These are phyloP conservation scores for Taphrina flavorubra DNA, from an alignment of 1,139 yeast species.

Conservation along the genomic window DNA sequence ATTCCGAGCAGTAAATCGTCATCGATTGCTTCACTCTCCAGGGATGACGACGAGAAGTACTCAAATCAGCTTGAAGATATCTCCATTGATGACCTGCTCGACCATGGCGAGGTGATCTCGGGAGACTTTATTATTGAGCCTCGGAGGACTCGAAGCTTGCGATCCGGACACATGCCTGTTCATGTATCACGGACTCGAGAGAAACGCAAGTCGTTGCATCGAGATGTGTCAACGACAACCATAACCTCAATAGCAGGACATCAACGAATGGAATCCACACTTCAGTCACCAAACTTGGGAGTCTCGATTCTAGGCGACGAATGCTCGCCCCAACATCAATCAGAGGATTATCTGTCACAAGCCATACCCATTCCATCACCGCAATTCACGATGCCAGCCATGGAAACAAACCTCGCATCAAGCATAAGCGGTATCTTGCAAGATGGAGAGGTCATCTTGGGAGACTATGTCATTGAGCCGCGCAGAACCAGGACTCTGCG, in stretches of 20 bases:
- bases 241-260: background rate
- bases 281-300: too few species aligned
- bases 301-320: background rate
- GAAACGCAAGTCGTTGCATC: background rate
- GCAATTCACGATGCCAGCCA: background rate
- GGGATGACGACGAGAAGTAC: too few species aligned
- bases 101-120: background rate
- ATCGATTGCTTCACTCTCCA: too few species aligned
- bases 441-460: background rate
- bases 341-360: too few species aligned
- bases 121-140: background rate
- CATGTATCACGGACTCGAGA: background rate
- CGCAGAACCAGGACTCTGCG: background rate
- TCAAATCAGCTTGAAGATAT: background rate
- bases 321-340: too few species aligned
- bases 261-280: too few species aligned
- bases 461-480: conserved; percentile 6
- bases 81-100: background rate
- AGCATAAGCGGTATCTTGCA: background rate
- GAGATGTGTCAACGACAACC: background rate
- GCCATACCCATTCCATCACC: background rate
- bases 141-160: background rate
- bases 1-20: too few species aligned
- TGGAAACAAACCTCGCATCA: background rate
- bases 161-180: background rate